Base-by-base conservation (phyloP, 495 filamentous ascomycete genomes). In the Hypoxylon cercidicola region DNA sequence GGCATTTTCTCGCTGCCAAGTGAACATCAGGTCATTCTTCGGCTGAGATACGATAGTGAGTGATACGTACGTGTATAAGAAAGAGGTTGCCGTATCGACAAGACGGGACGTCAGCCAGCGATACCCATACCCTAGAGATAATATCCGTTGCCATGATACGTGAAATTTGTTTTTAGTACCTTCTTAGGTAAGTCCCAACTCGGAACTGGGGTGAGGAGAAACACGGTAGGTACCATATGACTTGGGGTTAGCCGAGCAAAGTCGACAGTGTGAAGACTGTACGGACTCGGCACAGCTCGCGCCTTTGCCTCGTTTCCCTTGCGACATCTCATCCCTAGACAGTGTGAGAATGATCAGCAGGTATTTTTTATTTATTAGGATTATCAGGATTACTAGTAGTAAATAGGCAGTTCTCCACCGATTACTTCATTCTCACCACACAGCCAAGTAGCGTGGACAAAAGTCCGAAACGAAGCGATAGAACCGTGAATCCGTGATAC, bases 381-480 rank as follows among this genome's bases (percentile, higher is more conserved):
- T 44, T n/a, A 55, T 18, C 39, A 8, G 13, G 12, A 5, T 45
- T 54, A 47, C 49, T 60, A 57, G 50, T 55, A 47, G 30, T 40
- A 66, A 66, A 15, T 41, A 55, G 48, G 57, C 44, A 68, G 57
- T 62, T 62, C 41, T 51, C 60, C 60, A 69, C 66, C 51, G 45
- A 69, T 69, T 69, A 69, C 66, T 69, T 69, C 66, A 69, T 69
- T 56, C 37, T 68, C 66, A 69, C 66, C 61, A 64, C 34, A 55
- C 55, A 60, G 39, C 60, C 55, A 64, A 35, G 46, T 50, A 60
- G 55, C 55, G 28, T 68, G 64, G 59, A 49, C 48, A 48, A 64
- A 37, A 51, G 60, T 68, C 60, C 60, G 60, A 68, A 63, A 68
- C 65, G 39, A 68, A 46, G 55, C 50, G 55, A 54, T 37, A 62